phyloP scores from a whole-genome alignment of 2,329 filamentous ascomycete genomes.

The Teratosphaeria zuluensis region DNA sequence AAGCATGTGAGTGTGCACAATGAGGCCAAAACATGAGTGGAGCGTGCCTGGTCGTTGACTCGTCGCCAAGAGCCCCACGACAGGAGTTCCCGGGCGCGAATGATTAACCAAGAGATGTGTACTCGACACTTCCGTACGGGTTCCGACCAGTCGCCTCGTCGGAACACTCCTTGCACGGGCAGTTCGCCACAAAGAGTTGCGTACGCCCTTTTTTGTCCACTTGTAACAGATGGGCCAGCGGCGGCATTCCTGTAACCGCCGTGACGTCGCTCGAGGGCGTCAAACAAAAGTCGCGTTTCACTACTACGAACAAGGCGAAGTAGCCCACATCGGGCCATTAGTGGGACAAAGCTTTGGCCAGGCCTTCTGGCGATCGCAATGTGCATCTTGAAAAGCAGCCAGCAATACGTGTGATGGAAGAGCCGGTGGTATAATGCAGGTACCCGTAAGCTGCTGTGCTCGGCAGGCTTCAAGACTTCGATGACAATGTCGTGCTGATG shows the following conservation, averaged over 20 bases:
- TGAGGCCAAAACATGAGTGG: not conserved
- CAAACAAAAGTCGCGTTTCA: not conserved
- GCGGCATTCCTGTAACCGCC: not conserved
- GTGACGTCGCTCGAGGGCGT: not conserved
- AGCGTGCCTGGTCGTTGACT: not conserved
- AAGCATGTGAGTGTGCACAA: not conserved
- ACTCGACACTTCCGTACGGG: not conserved
- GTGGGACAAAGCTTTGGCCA: not conserved
- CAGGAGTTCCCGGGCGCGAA: not conserved
- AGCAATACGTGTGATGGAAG: not conserved
- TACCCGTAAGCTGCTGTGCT: not conserved
- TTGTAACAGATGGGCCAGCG: not conserved
- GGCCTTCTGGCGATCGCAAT: not conserved
- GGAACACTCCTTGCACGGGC: too few relatives aligned
- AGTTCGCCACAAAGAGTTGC: too few relatives aligned
- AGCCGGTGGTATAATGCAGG: not conserved
- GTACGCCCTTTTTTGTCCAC: too few relatives aligned
- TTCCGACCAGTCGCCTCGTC: not conserved
- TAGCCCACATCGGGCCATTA: not conserved
- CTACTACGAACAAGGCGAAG: not conserved
- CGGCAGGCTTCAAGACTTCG: not conserved
- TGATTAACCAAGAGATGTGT: not conserved
- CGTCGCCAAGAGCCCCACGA: not conserved
- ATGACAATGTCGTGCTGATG: not conserved
- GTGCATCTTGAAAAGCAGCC: not conserved